Conservation (phyloP, 768 basidiomycete genomes). For the Boletus tylopilopsis region DNA sequence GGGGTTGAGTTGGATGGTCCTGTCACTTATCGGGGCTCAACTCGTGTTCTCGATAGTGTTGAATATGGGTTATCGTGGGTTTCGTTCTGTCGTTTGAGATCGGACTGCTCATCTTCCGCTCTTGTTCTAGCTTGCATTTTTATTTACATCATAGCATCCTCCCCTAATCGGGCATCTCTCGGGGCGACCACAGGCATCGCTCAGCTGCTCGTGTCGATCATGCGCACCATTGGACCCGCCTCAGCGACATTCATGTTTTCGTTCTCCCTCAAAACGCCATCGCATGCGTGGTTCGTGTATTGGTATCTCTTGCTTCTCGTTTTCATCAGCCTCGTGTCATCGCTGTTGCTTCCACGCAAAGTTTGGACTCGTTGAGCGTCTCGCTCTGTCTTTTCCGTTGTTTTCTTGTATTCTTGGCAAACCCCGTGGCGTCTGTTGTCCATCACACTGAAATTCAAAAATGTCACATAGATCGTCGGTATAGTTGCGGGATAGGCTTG, state of each 20-base stretch:
- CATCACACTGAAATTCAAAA: no score
- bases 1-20: no score
- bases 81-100: no score
- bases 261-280: constrained; percentile 48
- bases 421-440: no score
- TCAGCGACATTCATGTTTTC: constrained; percentile 64
- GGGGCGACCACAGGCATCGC: constrained; percentile 70
- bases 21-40: no score
- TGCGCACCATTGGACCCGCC: constrained; percentile 51
- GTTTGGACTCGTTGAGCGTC: constrained; percentile 19
- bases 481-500: no score
- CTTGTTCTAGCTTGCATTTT: constrained; percentile 71
- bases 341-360: constrained; percentile 27
- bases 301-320: constrained; percentile 24
- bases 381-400: not conserved
- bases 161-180: constrained; percentile 63
- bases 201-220: constrained; percentile 41
- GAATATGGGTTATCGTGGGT: no score
- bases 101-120: no score
- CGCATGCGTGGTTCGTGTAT: constrained; percentile 27
- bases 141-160: constrained; percentile 62
- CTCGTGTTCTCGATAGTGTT: no score
- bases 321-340: constrained; percentile 12
- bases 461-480: no score
- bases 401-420: no score